These are phyloP conservation scores for Cercospora sesami DNA, from an alignment of 2,329 filamentous ascomycete genomes.

Conservation along the genomic window DNA sequence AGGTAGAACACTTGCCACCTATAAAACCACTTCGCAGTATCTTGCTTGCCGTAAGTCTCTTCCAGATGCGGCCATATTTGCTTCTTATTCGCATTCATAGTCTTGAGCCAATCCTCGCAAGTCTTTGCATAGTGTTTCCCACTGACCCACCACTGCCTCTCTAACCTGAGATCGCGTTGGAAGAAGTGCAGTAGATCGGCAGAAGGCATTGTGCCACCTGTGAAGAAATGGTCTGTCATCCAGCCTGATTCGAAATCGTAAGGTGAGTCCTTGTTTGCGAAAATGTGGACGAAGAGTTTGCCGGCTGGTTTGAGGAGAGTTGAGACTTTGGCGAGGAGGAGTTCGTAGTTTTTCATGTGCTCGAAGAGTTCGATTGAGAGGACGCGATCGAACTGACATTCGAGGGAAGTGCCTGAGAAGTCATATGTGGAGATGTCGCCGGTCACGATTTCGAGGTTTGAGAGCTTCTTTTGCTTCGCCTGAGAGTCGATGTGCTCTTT, in stretches of 20 bases:
- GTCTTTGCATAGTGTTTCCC: constrained; percentile 68
- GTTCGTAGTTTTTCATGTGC: constrained; percentile 74
- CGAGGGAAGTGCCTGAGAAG: constrained; percentile 52
- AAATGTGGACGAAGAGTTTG: constrained; percentile 70
- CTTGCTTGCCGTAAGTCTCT: constrained; percentile 64
- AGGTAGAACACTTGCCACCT: constrained; percentile 73
- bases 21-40: constrained; percentile 64
- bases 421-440: constrained; percentile 67
- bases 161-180: constrained; percentile 60
- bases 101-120: constrained; percentile 67
- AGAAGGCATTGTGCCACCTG: constrained; percentile 70
- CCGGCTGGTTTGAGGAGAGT: constrained; percentile 61
- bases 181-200: constrained; percentile 68
- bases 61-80: constrained; percentile 64
- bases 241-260: constrained; percentile 72
- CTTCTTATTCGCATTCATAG: constrained; percentile 60
- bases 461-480: constrained; percentile 57
- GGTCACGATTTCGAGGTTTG: constrained; percentile 64
- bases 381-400: constrained; percentile 60
- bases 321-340: constrained; percentile 64
- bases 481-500: constrained; percentile 65
- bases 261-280: constrained; percentile 63
- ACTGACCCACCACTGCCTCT: constrained; percentile 70
- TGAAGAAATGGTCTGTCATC: constrained; percentile 75
- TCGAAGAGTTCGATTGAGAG: constrained; percentile 72